phyloP scores from a whole-genome alignment of 176 grass and related monocot species.

The Oryza longistaminata region DNA sequence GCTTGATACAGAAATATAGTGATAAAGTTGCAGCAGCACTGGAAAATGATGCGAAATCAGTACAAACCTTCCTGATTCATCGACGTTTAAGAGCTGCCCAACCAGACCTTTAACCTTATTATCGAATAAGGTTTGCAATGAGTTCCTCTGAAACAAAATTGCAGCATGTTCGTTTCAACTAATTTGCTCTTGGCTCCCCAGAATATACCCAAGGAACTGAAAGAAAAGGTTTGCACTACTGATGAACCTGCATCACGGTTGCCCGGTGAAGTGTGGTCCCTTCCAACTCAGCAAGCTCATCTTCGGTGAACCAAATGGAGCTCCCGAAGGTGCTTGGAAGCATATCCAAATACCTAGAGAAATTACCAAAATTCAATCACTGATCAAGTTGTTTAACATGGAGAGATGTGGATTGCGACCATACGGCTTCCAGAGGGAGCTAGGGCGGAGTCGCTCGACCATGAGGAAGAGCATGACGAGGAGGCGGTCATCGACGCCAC shows the following conservation, averaged over 20 bases:
- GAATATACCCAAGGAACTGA: neutral
- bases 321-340: conserved; percentile 80
- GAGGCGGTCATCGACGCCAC: conserved; percentile 71
- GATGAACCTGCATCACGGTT: conserved; percentile 59
- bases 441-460: conserved; percentile 73
- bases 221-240: neutral
- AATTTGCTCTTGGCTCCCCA: neutral
- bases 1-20: neutral
- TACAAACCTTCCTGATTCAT: conserved; percentile 59
- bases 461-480: conserved; percentile 91
- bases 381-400: neutral
- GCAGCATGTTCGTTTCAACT: neutral
- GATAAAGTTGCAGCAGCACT: neutral
- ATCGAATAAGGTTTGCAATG: conserved; percentile 49
- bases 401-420: neutral
- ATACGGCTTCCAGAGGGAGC: conserved; percentile 94
- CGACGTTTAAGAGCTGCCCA: conserved; percentile 61
- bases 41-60: conserved; percentile 7
- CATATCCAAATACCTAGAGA: conserved; percentile 75
- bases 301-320: conserved; percentile 72
- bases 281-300: conserved; percentile 74
- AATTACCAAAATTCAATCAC: neutral
- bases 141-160: conserved; percentile 64
- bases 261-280: conserved; percentile 82
- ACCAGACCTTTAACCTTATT: conserved; percentile 75